These are phyloP conservation scores for Aspergillus alliaceus DNA, from an alignment of 2,329 filamentous ascomycete genomes.

Conservation along the genomic window DNA sequence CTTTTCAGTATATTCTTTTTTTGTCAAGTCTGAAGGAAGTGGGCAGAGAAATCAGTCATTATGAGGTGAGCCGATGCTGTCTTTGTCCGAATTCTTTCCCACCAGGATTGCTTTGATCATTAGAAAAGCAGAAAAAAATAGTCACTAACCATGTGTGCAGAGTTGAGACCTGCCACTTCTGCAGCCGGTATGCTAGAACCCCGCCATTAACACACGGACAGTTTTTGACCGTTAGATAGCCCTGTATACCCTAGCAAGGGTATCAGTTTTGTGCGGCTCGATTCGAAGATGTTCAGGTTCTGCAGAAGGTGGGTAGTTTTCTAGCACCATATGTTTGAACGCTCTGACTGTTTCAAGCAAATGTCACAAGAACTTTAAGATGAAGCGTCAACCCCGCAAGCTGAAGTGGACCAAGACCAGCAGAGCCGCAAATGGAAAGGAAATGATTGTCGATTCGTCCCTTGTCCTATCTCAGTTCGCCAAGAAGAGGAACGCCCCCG, in stretches of 20 bases:
- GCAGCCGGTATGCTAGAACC: conserved; percentile 43
- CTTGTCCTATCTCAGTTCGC: conserved; percentile 72
- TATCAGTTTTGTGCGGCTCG: conserved; percentile 62
- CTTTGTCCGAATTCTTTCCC: neutral
- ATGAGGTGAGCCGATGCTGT: neutral
- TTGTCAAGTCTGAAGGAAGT: neutral
- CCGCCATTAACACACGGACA: neutral
- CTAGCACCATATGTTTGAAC: neutral
- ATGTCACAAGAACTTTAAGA: conserved; percentile 81
- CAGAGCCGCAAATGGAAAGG: conserved; percentile 79
- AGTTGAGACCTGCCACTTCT: conserved; percentile 69
- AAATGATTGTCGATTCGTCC: conserved; percentile 90
- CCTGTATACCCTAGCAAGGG: conserved; percentile 66
- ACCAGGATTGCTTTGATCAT: neutral
- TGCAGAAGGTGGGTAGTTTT: neutral
- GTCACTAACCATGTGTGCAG: conserved; percentile 18
- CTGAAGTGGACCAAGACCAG: conserved; percentile 97
- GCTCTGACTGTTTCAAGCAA: conserved; percentile 55
- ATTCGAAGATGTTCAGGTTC: neutral
- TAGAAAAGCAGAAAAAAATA: neutral
- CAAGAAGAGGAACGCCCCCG: conserved; percentile 87
- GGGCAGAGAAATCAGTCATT: neutral
- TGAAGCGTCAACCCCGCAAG: conserved; percentile 97
- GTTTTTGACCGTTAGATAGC: conserved; percentile 21
- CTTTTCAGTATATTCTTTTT: neutral